Base-by-base conservation (phyloP, 2,329 filamentous ascomycete species). In the Alternaria sp. region DNA sequence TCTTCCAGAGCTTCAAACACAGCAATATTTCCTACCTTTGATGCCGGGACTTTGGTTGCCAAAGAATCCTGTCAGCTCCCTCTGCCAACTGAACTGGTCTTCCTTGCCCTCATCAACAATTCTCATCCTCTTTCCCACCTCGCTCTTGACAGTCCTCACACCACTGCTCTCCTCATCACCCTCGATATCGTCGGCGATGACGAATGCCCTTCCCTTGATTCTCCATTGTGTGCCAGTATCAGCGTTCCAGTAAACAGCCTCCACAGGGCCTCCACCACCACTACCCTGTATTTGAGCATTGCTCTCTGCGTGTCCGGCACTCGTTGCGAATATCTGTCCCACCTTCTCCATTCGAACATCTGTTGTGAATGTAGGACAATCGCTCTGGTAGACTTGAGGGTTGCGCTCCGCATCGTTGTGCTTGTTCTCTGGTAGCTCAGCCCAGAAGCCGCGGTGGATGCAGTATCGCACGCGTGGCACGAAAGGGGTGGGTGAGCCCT, bases 281-380 rank as follows among this genome's bases (percentile, higher is more conserved):
- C 83, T 84, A 57, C 87, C 82, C 63, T 79, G 75, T 40, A 74
- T 69, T 62, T 79, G 82, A 66, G 70, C 81, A 6, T 72, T 74
- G 34, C 79, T 78, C 32, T 80, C 76, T 7, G 84, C 83, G 53
- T 83, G 79, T 8, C 81, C 83, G 25, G 79, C 75, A 11, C 81
- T 82, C 5, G 80, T 84, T 6, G 80, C 81, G 63, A 89, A 87
- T 4, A 98, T 79, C 78, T 97, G 90, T 3, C 83, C 82, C 0
- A 91, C 84, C 82, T 98, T 98, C 61, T 89, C 86, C 92, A 96
- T 97, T 46, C 94, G 87, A 9, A 87, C 87, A 78, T 98, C 95
- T 0, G 93, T 97, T 1, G 94, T 97, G 73, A 97, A 90, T 1
- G 91, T 90, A 3, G 91, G 86, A 69, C 94, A 82, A 67, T 98